phyloP scores from a whole-genome alignment of 2,329 filamentous ascomycete species.

The Huntiella abstrusa region DNA sequence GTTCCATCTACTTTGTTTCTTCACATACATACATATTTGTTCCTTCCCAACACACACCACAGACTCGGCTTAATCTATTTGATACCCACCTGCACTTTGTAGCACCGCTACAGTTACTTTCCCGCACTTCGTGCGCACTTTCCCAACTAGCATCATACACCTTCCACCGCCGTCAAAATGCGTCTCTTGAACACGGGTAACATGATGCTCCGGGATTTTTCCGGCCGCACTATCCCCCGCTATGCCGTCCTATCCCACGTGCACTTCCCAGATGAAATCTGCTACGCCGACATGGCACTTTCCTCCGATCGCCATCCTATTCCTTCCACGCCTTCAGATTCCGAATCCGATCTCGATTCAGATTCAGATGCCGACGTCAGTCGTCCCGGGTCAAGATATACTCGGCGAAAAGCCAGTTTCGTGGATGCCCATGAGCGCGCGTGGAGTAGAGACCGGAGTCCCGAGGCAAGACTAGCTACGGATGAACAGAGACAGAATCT shows the following conservation, averaged over 20 bases:
- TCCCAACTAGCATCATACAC: background rate
- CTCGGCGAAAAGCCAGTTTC: conserved; percentile 1
- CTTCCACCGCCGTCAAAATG: conserved; percentile 2
- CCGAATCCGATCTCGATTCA: background rate
- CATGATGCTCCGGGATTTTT: conserved; percentile 9
- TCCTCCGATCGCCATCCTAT: background rate
- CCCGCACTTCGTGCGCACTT: no score
- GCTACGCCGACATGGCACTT: conserved; percentile 6
- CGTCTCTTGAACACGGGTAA: conserved; percentile 9
- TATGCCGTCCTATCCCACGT: conserved; percentile 10
- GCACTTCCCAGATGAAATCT: conserved; percentile 7
- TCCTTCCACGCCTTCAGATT: no score
- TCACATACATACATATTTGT: background rate
- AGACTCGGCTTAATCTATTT: background rate
- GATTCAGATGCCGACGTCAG: background rate
- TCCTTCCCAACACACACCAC: background rate
- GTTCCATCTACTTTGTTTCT: background rate
- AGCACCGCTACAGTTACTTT: no score
- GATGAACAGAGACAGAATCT: background rate
- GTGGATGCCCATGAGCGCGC: background rate
- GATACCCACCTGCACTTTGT: no score
- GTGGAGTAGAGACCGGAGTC: conserved; percentile 1
- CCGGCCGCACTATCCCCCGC: conserved; percentile 1
- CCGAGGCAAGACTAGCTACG: background rate
- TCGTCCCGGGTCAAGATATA: background rate